phyloP scores from a whole-genome alignment of 1,284 basidiomycete species.

The Leccinum ambiguum region DNA sequence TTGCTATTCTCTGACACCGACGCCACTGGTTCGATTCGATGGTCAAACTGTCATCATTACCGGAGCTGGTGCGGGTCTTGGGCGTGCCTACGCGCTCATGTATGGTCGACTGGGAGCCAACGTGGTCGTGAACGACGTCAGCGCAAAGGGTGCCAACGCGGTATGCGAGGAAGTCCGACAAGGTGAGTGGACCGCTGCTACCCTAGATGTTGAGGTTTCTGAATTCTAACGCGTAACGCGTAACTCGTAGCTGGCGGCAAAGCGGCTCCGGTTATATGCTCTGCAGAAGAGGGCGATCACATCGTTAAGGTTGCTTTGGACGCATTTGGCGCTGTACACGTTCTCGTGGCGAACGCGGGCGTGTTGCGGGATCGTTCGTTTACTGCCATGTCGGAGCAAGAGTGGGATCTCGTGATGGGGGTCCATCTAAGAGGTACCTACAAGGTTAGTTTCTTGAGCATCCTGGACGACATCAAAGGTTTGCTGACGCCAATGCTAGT shows the following conservation, averaged over 20 bases:
- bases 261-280: slow-evolving; percentile 82
- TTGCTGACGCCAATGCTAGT: slow-evolving; percentile 41
- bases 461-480: neutral
- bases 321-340: slow-evolving; percentile 87
- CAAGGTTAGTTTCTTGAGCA: slow-evolving; percentile 43
- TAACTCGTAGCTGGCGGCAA: slow-evolving; percentile 74
- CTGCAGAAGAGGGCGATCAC: slow-evolving; percentile 89
- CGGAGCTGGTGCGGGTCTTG: slow-evolving; percentile 92
- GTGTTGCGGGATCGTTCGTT: slow-evolving; percentile 94
- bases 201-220: neutral
- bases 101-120: slow-evolving; percentile 92
- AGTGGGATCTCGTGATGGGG: slow-evolving; percentile 93
- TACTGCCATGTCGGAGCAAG: slow-evolving; percentile 83
- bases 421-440: slow-evolving; percentile 86
- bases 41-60: slow-evolving; percentile 94
- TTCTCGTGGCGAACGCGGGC: slow-evolving; percentile 94
- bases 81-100: slow-evolving; percentile 90
- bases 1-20: slow-evolving; percentile 28
- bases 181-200: slow-evolving; percentile 41
- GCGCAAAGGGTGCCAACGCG: slow-evolving; percentile 76
- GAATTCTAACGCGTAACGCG: neutral
- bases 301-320: slow-evolving; percentile 90
- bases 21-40: slow-evolving; percentile 77
- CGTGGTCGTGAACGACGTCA: slow-evolving; percentile 96
- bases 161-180: slow-evolving; percentile 89